Base-by-base conservation (phyloP, 1,284 basidiomycete genomes). In the Ustilago bromivora region DNA sequence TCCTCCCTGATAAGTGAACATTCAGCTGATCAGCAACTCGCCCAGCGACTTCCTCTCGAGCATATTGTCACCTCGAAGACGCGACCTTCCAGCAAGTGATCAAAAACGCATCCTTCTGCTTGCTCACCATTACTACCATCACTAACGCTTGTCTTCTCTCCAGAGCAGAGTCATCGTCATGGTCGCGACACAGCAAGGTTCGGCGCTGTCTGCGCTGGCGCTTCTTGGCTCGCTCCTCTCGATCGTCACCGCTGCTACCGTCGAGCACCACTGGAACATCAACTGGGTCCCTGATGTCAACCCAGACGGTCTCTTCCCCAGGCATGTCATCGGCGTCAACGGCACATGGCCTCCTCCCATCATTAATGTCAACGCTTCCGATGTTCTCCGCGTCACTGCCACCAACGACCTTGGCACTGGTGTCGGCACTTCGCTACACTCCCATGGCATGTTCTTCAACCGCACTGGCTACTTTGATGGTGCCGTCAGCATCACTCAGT, bases 221-320 rank as follows among this genome's bases (percentile, higher is more conserved):
- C 46, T 75, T 40, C 67, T 69, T 34, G 59, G 38, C 52, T 66
- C 67, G 15, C 61, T 76, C 35, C 41, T 67, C 36, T 51, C 63
- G 13, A 8, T 51, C 23, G 76, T 71, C 5, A 61, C 28, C 31
- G 81, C 82, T 17, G 82, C 79, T 23, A 68, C 75, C 35, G 79
- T 84, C 43, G 71, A 81, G 41, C 75, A 78, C 54, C 73, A 85
- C 76, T 95, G 93, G 93, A 91, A 93, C 81, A 88, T 95, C 83
- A 92, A 90, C 79, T 87, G 78, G 76, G 74, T 84, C 8, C 61
- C 73, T 32, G 59, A 82, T 32, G 54, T 78, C 43, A 84, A 85
- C 57, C 83, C 82, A 2, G 82, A 83, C 52, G 84, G 84, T n/a
- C 69, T 84, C 43, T 61, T 65, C n/a, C 65, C 79, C 0, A 60